A percentile compares a stretch with the other conserved stretches of the same genome.
These are phyloP conservation scores for Psilocybe mexicana DNA, from an alignment of 1,284 basidiomycete species.

Conservation along the genomic window DNA sequence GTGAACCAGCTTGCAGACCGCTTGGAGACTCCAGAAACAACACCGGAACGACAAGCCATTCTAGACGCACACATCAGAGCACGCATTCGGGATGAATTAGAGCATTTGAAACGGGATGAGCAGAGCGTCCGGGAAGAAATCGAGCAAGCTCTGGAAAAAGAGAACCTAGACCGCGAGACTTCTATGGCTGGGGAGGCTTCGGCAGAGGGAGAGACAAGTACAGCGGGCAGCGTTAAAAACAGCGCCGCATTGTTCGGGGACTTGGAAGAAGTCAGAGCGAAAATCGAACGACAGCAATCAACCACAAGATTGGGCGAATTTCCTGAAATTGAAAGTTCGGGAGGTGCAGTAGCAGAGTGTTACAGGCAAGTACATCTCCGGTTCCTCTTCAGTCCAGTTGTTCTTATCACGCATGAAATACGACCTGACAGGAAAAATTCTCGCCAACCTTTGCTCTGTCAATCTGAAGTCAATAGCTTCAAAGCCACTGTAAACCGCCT, in stretches of 20 bases:
- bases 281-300: constrained; percentile 72
- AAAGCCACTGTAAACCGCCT: constrained; percentile 66
- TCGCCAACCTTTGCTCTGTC: constrained; percentile 70
- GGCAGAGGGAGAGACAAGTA: constrained; percentile 24
- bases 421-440: constrained; percentile 51
- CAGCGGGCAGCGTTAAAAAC: constrained; percentile 50
- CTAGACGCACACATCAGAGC: constrained; percentile 69
- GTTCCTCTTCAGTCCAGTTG: neutral
- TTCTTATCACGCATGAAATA: neutral
- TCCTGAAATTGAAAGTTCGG: constrained; percentile 55
- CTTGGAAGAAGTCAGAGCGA: constrained; percentile 67
- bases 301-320: constrained; percentile 56
- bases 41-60: constrained; percentile 66
- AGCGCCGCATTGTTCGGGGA: constrained; percentile 67
- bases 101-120: constrained; percentile 64
- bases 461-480: constrained; percentile 74
- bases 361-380: constrained; percentile 57
- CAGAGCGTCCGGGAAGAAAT: constrained; percentile 66
- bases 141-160: constrained; percentile 71
- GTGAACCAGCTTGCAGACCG: constrained; percentile 74
- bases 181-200: constrained; percentile 45
- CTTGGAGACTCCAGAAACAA: constrained; percentile 53
- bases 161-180: constrained; percentile 75
- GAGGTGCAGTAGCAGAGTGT: constrained; percentile 67
- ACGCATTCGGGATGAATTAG: constrained; percentile 66